Conservation (phyloP, 768 basidiomycete genomes). For the Trametes maxima region DNA sequence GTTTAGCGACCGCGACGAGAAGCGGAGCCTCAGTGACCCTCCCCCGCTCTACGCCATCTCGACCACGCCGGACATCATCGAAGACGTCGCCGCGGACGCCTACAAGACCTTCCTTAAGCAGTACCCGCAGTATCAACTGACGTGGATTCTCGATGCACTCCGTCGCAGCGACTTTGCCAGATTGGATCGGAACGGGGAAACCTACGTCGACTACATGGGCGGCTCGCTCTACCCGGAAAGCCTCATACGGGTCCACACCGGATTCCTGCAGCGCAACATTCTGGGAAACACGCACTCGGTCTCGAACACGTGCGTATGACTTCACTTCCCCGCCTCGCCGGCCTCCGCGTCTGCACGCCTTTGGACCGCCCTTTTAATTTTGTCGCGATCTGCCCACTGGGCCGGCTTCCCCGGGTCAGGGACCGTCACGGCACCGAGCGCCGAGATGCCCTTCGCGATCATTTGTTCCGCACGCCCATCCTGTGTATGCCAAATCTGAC, state of each 20-base stretch:
- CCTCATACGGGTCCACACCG: constrained; percentile 68
- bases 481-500: not conserved
- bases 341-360: not conserved
- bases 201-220: constrained; percentile 88
- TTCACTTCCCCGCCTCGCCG: constrained; percentile 2
- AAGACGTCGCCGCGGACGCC: constrained; percentile 43
- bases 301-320: constrained; percentile 64
- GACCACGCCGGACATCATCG: constrained; percentile 29
- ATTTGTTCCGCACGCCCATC: not conserved
- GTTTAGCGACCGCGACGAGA: constrained; percentile 27
- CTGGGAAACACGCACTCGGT: constrained; percentile 87
- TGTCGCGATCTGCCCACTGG: not conserved
- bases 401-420: constrained; percentile 10
- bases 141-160: constrained; percentile 38
- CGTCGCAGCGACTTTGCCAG: constrained; percentile 37
- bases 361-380: not conserved
- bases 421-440: constrained; percentile 19
- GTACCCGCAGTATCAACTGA: constrained; percentile 38
- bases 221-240: constrained; percentile 80
- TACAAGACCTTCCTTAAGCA: constrained; percentile 49
- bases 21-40: constrained; percentile 29
- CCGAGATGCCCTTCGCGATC: constrained; percentile 2
- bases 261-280: constrained; percentile 65
- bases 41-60: constrained; percentile 33
- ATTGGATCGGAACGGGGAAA: constrained; percentile 56